Evolutionary conservation across 352 stramenopile genomes (phyloP).

Genomic region (Thraustotheca clavata): DNA sequence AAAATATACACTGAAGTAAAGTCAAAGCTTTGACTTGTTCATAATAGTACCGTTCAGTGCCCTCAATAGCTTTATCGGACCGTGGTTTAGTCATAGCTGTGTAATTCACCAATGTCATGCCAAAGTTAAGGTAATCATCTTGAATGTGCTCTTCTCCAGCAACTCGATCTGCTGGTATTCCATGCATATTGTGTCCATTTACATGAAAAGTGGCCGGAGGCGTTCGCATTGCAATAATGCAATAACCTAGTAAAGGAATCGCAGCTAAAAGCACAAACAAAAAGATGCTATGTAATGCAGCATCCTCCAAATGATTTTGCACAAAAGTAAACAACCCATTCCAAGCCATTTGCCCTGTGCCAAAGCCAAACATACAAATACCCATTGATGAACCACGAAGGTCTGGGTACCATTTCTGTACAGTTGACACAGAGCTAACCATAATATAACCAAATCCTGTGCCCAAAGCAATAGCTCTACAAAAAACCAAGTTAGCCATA

Average conservation of each 20-base stretch:
- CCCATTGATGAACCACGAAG: neutral
- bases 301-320: neutral
- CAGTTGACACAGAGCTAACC: neutral
- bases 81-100: neutral
- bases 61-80: neutral
- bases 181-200: conserved; percentile 16
- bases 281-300: neutral
- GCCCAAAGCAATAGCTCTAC: conserved; percentile 12
- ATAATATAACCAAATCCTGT: conserved; percentile 2
- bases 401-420: conserved; percentile 19
- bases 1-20: conserved; percentile 3
- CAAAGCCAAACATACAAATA: conserved; percentile 19
- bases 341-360: neutral
- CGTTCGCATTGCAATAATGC: conserved; percentile 6
- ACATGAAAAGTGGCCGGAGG: conserved; percentile 3
- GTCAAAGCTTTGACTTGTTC: neutral
- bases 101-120: conserved; percentile 20
- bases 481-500: neutral
- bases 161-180: neutral
- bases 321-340: neutral
- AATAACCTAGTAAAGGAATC: neutral
- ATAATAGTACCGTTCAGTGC: conserved; percentile 10
- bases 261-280: neutral
- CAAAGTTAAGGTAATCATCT: conserved; percentile 12
- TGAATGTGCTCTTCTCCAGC: neutral